phyloP scores from a whole-genome alignment of 345 rosid genomes.

The Populus deltoides region DNA sequence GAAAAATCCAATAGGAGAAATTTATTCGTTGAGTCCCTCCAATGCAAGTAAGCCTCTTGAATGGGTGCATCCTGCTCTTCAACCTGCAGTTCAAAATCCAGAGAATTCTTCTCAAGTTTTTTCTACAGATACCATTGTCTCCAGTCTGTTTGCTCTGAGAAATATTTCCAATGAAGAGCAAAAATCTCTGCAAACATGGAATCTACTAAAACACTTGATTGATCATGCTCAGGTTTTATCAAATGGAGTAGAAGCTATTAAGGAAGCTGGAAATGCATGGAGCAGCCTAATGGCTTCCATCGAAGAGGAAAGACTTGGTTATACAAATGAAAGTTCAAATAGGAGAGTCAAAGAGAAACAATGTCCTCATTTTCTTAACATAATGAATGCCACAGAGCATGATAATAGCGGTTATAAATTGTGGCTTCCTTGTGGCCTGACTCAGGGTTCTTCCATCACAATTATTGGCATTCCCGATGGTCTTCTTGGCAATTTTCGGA shows the following conservation, averaged over 20 bases:
- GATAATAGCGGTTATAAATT: constrained; percentile 47
- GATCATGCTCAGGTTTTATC: constrained; percentile 61
- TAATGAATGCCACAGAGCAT: constrained; percentile 67
- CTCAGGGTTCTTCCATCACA: constrained; percentile 92
- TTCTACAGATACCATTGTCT: constrained; percentile 49
- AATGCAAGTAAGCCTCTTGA: constrained; percentile 74
- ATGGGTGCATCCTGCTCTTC: constrained; percentile 57
- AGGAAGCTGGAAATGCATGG: constrained; percentile 92
- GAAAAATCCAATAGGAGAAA: constrained; percentile 59
- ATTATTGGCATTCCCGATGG: constrained; percentile 85
- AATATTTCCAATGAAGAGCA: constrained; percentile 65
- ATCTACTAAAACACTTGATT: constrained; percentile 54
- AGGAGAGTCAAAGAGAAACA: constrained; percentile 49
- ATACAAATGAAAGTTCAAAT: constrained; percentile 45
- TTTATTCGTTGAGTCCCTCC: constrained; percentile 44
- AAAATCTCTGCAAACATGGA: constrained; percentile 72
- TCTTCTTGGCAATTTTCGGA: constrained; percentile 79
- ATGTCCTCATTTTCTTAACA: constrained; percentile 84
- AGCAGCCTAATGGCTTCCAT: constrained; percentile 64
- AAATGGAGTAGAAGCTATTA: constrained; percentile 81
- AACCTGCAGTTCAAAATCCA: constrained; percentile 53
- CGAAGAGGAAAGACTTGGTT: constrained; percentile 57
- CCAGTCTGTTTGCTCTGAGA: constrained; percentile 51
- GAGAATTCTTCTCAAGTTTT: constrained; percentile 57
- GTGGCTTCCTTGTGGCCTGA: constrained; percentile 83